A percentile compares a stretch with the other conserved stretches of the same genome.
Evolutionary conservation across 768 basidiomycete genomes (phyloP).

Genomic region (Roridomyces roridus): DNA sequence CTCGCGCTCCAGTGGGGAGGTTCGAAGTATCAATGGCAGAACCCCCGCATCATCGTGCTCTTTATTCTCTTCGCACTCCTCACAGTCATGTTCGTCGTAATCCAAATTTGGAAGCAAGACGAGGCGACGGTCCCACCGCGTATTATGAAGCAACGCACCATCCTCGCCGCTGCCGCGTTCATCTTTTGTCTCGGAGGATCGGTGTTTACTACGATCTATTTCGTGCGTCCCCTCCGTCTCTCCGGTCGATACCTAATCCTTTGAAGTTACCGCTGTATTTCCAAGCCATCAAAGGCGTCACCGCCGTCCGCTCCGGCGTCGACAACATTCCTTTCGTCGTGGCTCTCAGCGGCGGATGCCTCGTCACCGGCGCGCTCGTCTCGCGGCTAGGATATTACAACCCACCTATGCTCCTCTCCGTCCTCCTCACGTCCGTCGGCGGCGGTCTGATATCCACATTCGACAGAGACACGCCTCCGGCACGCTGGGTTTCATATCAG

Average conservation of each 20-base stretch:
- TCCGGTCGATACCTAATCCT: background rate
- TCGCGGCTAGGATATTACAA: slow-evolving; percentile 41
- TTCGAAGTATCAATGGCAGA: slow-evolving; percentile 46
- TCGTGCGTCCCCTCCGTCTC: background rate
- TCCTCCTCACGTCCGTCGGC: slow-evolving; percentile 40
- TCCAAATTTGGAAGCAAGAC: slow-evolving; percentile 23
- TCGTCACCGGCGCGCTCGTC: slow-evolving; percentile 43
- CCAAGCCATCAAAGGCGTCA: slow-evolving; percentile 44
- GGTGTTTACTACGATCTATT: slow-evolving; percentile 22
- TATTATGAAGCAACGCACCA: slow-evolving; percentile 20
- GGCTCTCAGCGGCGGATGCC: slow-evolving; percentile 43
- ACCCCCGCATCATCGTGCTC: slow-evolving; percentile 22
- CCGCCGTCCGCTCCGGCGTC: slow-evolving; percentile 29
- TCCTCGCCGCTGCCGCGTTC: slow-evolving; percentile 10
- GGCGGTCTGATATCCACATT: slow-evolving; percentile 42
- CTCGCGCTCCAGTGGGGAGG: slow-evolving; percentile 55
- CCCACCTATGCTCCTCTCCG: slow-evolving; percentile 30
- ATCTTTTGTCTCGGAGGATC: slow-evolving; percentile 12
- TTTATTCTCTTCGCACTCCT: slow-evolving; percentile 24
- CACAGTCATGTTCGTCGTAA: slow-evolving; percentile 12
- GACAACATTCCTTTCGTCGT: slow-evolving; percentile 42
- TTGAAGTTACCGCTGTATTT: slow-evolving; percentile 20
- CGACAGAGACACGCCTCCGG: slow-evolving; percentile 22
- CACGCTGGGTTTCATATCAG: slow-evolving; percentile 30
- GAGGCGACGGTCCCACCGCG: slow-evolving; percentile 23